A percentile compares a stretch with the other conserved stretches of the same genome.
phyloP scores from a whole-genome alignment of 352 stramenopile species.

The Thalassiosira hispida region DNA sequence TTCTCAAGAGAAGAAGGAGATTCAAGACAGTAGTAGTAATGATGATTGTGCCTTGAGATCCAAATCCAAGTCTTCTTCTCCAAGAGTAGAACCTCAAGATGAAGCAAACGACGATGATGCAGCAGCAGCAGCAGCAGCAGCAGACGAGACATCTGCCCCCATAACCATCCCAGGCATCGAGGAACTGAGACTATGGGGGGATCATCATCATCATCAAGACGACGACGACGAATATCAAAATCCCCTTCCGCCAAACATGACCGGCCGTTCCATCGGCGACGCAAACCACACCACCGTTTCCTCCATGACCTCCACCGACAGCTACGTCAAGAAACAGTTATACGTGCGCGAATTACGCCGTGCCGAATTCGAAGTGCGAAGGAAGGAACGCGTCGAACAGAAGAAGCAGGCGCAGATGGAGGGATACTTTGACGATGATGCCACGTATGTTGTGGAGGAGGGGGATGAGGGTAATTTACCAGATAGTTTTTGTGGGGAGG shows the following conservation, averaged over 20 bases:
- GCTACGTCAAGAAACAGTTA: conserved; percentile 33
- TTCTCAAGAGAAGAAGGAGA: not conserved
- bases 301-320: conserved; percentile 38
- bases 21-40: too few relatives aligned
- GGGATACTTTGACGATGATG: not conserved
- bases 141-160: not conserved
- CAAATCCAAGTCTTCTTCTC: not conserved
- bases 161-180: not conserved
- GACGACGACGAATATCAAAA: not conserved
- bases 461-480: not conserved
- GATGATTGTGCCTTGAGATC: not conserved
- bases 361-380: not conserved
- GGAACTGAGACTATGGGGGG: too few relatives aligned
- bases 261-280: not conserved
- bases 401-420: not conserved
- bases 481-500: not conserved
- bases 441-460: not conserved
- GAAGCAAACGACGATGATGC: too few relatives aligned
- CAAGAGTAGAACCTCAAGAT: too few relatives aligned
- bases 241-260: not conserved
- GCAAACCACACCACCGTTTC: not conserved
- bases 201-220: too few relatives aligned
- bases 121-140: too few relatives aligned
- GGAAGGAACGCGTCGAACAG: not conserved
- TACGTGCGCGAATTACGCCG: conserved; percentile 14